Conservation (phyloP, 139 green algal species). For the Edaphochlamys debaryana region DNA sequence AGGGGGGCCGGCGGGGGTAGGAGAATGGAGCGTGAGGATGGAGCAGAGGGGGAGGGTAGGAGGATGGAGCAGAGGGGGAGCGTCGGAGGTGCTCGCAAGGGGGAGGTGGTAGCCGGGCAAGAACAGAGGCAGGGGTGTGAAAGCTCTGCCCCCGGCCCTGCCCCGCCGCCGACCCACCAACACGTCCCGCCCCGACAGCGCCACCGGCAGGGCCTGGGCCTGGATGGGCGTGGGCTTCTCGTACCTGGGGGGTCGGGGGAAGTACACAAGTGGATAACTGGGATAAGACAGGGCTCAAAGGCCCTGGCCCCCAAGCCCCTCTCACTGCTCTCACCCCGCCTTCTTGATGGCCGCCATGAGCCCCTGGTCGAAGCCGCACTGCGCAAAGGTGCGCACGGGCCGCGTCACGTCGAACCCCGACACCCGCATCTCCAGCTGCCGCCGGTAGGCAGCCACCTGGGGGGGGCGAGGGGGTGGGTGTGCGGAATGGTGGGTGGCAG, state of each 20-base stretch:
- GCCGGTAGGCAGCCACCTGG: conserved; percentile 61
- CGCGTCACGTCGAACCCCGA: conserved; percentile 73
- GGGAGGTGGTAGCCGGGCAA: too few relatives aligned
- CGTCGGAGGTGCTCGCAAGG: too few relatives aligned
- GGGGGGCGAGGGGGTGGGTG: neutral
- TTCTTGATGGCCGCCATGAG: conserved; percentile 77
- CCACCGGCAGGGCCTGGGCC: conserved; percentile 80
- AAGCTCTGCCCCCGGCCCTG: too few relatives aligned
- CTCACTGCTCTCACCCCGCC: conserved; percentile 66
- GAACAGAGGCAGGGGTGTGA: too few relatives aligned
- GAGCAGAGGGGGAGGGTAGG: neutral
- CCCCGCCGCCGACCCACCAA: conserved; percentile 73
- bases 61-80: too few relatives aligned
- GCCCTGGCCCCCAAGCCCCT: too few relatives aligned
- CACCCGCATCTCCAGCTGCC: conserved; percentile 74
- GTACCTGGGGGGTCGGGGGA: conserved; percentile 50
- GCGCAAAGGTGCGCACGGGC: conserved; percentile 79
- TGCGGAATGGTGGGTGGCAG: neutral
- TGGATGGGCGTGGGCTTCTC: conserved; percentile 82
- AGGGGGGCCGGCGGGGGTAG: neutral
- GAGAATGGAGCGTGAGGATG: too few relatives aligned
- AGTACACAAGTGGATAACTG: too few relatives aligned
- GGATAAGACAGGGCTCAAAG: too few relatives aligned
- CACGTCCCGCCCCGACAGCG: conserved; percentile 81
- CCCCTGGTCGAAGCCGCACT: conserved; percentile 78